These are phyloP conservation scores for Lumnitzera littorea DNA, from an alignment of 345 rosid species.

Conservation along the genomic window DNA sequence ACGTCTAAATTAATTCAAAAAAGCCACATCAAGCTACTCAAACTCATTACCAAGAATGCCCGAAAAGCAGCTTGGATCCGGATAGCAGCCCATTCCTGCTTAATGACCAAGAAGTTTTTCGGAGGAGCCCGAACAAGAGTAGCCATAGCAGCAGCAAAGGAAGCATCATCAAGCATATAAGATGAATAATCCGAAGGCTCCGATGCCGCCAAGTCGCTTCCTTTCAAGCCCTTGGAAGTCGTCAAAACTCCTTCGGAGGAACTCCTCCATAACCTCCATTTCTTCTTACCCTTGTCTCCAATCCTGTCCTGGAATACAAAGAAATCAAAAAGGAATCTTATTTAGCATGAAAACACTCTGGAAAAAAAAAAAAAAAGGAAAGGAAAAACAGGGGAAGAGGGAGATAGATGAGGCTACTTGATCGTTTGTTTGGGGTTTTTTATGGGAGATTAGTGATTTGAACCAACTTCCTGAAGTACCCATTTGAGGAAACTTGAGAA, in stretches of 20 bases:
- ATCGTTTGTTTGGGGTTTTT: slow-evolving; percentile 21
- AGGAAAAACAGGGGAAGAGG: neutral
- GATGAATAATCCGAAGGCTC: slow-evolving; percentile 42
- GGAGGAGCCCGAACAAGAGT: slow-evolving; percentile 69
- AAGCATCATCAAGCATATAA: slow-evolving; percentile 27
- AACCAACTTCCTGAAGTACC: slow-evolving; percentile 77
- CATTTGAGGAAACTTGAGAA: slow-evolving; percentile 23
- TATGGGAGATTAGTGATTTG: slow-evolving; percentile 46
- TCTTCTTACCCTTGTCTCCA: slow-evolving; percentile 56
- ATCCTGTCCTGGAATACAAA: slow-evolving; percentile 30
- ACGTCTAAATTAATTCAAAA: neutral
- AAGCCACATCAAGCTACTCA: neutral
- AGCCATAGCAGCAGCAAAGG: slow-evolving; percentile 61
- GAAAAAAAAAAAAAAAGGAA: neutral
- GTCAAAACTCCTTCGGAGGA: slow-evolving; percentile 59
- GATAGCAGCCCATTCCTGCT: slow-evolving; percentile 84
- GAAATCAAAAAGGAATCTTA: slow-evolving; percentile 1
- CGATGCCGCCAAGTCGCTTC: slow-evolving; percentile 34
- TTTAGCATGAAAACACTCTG: neutral
- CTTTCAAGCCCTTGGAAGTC: slow-evolving; percentile 38
- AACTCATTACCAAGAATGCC: slow-evolving; percentile 51
- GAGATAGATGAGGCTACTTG: too few species aligned
- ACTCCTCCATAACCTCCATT: slow-evolving; percentile 87
- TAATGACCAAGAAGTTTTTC: slow-evolving; percentile 57
- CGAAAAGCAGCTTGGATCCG: slow-evolving; percentile 84